These are phyloP conservation scores for Dictyostelium discoideum DNA, from an alignment of 78 protist genomes.

Conservation along the genomic window DNA sequence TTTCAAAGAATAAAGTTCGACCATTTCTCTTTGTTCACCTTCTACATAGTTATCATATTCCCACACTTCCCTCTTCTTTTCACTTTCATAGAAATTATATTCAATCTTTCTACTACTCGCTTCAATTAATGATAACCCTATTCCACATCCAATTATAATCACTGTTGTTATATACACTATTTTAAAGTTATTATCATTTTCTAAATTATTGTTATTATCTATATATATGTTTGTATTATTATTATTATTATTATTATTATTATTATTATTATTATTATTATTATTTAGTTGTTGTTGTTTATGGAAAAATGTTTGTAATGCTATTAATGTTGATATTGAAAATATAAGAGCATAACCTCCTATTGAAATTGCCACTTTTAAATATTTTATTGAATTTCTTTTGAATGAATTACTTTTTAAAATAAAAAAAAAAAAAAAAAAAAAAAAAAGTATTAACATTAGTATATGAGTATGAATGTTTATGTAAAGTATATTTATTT, in stretches of 20 bases:
- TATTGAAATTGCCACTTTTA: slow-evolving; percentile 12
- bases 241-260: too few relatives aligned
- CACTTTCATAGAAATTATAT: slow-evolving; percentile 36
- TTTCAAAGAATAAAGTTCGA: slow-evolving; percentile 56
- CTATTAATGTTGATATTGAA: slow-evolving; percentile 45
- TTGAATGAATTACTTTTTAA: slow-evolving; percentile 21
- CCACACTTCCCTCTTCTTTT: slow-evolving; percentile 59
- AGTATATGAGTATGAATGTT: not conserved
- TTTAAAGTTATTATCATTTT: not conserved
- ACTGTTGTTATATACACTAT: slow-evolving; percentile 15
- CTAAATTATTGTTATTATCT: not conserved
- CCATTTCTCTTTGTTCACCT: slow-evolving; percentile 81
- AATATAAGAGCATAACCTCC: slow-evolving; percentile 54
- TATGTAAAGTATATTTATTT: too few relatives aligned
- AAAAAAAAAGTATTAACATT: not conserved
- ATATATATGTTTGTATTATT: not conserved
- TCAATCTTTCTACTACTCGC: slow-evolving; percentile 31
- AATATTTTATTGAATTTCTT: slow-evolving; percentile 36
- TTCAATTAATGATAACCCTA: slow-evolving; percentile 40
- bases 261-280: too few relatives aligned
- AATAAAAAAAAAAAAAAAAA: not conserved
- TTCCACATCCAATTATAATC: not conserved
- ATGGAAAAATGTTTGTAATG: slow-evolving; percentile 19
- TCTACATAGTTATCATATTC: slow-evolving; percentile 81
- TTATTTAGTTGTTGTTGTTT: not conserved